Conservation (phyloP, 176 grass and related monocot genomes). For the Pontederia paniculata region DNA sequence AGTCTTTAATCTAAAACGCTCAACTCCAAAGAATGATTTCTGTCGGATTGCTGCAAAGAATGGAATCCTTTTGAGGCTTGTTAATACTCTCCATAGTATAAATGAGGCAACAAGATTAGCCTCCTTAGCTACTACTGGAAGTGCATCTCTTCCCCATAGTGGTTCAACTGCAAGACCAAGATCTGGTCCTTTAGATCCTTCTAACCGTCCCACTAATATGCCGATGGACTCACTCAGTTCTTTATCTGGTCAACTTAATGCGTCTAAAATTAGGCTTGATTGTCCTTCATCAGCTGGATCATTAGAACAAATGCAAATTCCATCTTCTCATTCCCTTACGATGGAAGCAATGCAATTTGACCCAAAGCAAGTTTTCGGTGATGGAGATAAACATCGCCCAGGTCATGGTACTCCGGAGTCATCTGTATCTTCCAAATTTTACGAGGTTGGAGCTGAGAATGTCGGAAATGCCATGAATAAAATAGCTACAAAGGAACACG, state of each 20-base stretch:
- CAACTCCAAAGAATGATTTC: constrained; percentile 83
- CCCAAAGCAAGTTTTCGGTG: constrained; percentile 6
- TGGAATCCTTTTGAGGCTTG: constrained; percentile 72
- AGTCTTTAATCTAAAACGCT: constrained; percentile 89
- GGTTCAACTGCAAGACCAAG: constrained; percentile 44
- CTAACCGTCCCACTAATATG: constrained; percentile 2
- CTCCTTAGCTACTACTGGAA: constrained; percentile 59
- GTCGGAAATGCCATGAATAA: constrained; percentile 6
- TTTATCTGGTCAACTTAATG: constrained; percentile 14
- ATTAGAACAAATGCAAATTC: constrained; percentile 41
- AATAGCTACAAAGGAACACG: constrained; percentile 36
- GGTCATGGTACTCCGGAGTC: constrained; percentile 36
- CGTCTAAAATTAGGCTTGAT: constrained; percentile 39
- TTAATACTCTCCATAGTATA: constrained; percentile 92
- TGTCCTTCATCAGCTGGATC: constrained; percentile 48
- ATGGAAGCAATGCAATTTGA: constrained; percentile 12
- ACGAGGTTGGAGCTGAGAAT: constrained; percentile 28
- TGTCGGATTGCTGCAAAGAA: constrained; percentile 90
- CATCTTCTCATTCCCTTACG: constrained; percentile 14
- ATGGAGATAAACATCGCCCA: constrained; percentile 38
- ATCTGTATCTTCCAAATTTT: constrained; percentile 46
- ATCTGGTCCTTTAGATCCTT: constrained; percentile 59
- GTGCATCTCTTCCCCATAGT: constrained; percentile 57
- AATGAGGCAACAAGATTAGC: constrained; percentile 90
- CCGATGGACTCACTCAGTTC: constrained; percentile 3